Evolutionary conservation across 2,329 filamentous ascomycete species (phyloP).

Genomic region (Aureobasidium sp.): DNA sequence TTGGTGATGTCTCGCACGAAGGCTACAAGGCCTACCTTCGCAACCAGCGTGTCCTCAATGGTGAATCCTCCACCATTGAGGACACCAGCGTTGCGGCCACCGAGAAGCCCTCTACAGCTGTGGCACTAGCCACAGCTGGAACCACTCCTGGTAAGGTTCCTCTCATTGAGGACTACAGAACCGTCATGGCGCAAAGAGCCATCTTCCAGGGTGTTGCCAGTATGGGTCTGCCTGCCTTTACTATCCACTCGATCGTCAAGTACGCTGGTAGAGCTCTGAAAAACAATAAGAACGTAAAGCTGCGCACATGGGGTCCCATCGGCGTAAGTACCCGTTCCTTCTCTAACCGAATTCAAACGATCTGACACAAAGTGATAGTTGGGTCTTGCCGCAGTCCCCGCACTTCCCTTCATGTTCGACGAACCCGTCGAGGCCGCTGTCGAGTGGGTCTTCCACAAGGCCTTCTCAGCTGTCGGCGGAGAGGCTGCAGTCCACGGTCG

Average conservation of each 20-base stretch:
- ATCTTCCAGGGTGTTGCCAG: slow-evolving; percentile 85
- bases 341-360: background rate
- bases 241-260: slow-evolving; percentile 84
- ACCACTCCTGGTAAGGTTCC: slow-evolving; percentile 43
- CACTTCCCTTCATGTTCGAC: slow-evolving; percentile 78
- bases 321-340: slow-evolving; percentile 55
- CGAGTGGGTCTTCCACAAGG: slow-evolving; percentile 82
- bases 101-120: slow-evolving; percentile 29
- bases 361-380: slow-evolving; percentile 37
- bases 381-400: slow-evolving; percentile 60
- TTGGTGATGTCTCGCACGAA: slow-evolving; percentile 85
- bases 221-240: slow-evolving; percentile 91
- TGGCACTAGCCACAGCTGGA: slow-evolving; percentile 11
- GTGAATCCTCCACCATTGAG: slow-evolving; percentile 38
- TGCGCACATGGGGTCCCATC: slow-evolving; percentile 85
- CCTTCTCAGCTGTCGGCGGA: slow-evolving; percentile 65
- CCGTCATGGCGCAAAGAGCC: slow-evolving; percentile 83
- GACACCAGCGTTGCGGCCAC: background rate
- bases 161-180: slow-evolving; percentile 79
- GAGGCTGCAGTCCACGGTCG: slow-evolving; percentile 45
- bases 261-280: slow-evolving; percentile 87
- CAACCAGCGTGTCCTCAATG: slow-evolving; percentile 69
- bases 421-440: slow-evolving; percentile 87
- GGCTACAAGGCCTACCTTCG: slow-evolving; percentile 90
- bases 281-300: slow-evolving; percentile 61